These are phyloP conservation scores for Colletotrichum sp. DNA, from an alignment of 2,329 filamentous ascomycete genomes.

Conservation along the genomic window DNA sequence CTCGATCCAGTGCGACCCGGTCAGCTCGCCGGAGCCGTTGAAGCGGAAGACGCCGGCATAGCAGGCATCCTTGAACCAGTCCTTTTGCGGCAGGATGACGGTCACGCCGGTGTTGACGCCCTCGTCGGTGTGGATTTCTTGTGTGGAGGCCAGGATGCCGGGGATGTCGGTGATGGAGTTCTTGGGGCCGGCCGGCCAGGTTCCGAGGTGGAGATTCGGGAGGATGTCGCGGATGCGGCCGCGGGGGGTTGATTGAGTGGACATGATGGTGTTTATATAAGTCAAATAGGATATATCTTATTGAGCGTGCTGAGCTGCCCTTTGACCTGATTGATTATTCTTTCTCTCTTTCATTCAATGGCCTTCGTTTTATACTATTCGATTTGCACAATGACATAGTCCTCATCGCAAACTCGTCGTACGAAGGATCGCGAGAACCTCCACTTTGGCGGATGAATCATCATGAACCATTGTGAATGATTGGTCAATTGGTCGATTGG, in stretches of 20 bases:
- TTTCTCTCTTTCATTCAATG: not conserved
- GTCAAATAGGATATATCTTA: not conserved
- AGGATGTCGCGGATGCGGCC: constrained; percentile 48
- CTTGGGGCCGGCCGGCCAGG: constrained; percentile 46
- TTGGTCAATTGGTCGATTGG: not conserved
- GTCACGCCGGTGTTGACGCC: constrained; percentile 56
- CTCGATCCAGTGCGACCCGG: constrained; percentile 64
- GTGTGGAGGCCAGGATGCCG: constrained; percentile 51
- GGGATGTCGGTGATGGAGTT: constrained; percentile 58
- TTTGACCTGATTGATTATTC: not conserved
- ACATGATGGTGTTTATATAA: not conserved
- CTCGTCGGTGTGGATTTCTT: constrained; percentile 42
- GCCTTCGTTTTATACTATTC: not conserved
- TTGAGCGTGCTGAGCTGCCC: not conserved
- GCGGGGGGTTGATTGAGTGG: constrained; percentile 16
- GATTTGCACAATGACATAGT: not conserved
- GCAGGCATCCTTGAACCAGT: constrained; percentile 50
- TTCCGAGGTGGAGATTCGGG: constrained; percentile 47
- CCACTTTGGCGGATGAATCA: not conserved
- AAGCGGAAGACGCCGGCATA: constrained; percentile 63
- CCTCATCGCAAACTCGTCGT: not conserved
- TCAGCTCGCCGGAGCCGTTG: constrained; percentile 69
- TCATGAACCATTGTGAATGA: not conserved
- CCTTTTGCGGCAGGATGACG: constrained; percentile 48
- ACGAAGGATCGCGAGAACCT: not conserved